Evolutionary conservation across 345 rosid genomes (phyloP), one percentile per base, ranked within the genome.

Genomic region (Eucalyptus sp.): DNA sequence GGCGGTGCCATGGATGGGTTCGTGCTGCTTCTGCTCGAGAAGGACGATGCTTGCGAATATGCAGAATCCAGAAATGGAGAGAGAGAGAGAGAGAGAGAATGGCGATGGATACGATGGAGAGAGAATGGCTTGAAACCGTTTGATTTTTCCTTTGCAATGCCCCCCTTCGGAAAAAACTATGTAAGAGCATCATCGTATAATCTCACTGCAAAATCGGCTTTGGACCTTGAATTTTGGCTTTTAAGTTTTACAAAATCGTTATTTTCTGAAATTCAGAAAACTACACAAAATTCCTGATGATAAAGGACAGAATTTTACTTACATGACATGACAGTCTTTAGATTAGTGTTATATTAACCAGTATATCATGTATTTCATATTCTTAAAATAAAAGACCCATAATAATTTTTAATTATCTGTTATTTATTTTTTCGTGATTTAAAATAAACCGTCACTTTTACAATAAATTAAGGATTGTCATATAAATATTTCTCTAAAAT

Each of bases 351-450:
- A 52, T 52, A 17, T 51, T 51, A 17, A 51, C 56, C 54, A 17
- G 22, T 52, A 18, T 7, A 52, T 3, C 25, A 52, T 8, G 25
- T 0, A 52, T 20, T 52, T 52, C 58, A 7, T 3, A 18, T 52
- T 52, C 58, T 52, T 52, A 8, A 52, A 52, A 17, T 7, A 3
- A 3, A 1, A 18, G 1, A 3, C 1, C 24, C 58, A 52, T 3
- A 7, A 0, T 52, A 52, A 18, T 7, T 52, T 52, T 0, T 52
- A 52, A 52, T 52, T 20, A 52, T 18, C 2, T 0, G 0, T 18
- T 52, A 52, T 52, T 52, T 52, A 52, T 7, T 18, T 52, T 52
- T 52, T 52, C 0, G 0, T 52, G 5, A 7, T 52, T 52, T 7
- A 52, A 52, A 52, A 52, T 52, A 14, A 50, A 48, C 1, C 5